phyloP scores from a whole-genome alignment of 495 filamentous ascomycete species.

The Lineolata rhizophorae region DNA sequence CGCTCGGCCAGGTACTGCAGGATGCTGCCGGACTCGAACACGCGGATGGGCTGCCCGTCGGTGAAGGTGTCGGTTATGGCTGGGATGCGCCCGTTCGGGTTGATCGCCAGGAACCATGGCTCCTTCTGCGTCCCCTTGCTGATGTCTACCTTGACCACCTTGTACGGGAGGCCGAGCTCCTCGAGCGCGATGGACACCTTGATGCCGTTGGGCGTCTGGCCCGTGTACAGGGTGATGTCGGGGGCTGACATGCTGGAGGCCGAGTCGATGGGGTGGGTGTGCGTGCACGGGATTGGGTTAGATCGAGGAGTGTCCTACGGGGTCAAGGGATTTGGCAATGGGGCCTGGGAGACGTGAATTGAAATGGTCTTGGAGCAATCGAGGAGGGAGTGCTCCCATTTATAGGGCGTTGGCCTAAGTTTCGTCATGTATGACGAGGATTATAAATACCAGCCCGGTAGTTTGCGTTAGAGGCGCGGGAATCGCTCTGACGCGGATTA shows the following conservation, averaged over 20 bases:
- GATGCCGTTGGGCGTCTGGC: slow-evolving; percentile 48
- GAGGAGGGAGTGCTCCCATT: too few relatives aligned
- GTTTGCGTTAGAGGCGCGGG: too few relatives aligned
- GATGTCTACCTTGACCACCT: slow-evolving; percentile 44
- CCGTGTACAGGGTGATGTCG: slow-evolving; percentile 21
- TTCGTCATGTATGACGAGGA: too few relatives aligned
- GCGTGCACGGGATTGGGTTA: too few relatives aligned
- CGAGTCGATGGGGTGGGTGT: too few relatives aligned
- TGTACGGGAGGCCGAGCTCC: slow-evolving; percentile 43
- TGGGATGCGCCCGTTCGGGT: slow-evolving; percentile 91
- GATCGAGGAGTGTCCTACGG: too few relatives aligned
- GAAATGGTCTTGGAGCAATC: too few relatives aligned
- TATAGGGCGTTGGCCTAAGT: too few relatives aligned
- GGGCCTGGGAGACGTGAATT: too few relatives aligned
- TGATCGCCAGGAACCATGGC: slow-evolving; percentile 73
- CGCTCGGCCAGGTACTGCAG: slow-evolving; percentile 64
- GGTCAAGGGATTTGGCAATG: neutral
- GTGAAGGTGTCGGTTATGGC: slow-evolving; percentile 52
- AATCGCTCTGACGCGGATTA: too few relatives aligned
- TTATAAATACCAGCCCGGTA: too few relatives aligned
- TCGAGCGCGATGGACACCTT: slow-evolving; percentile 83
- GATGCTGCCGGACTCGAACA: slow-evolving; percentile 76
- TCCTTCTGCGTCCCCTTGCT: slow-evolving; percentile 60
- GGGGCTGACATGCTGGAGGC: slow-evolving; percentile 11
- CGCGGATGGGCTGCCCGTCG: slow-evolving; percentile 47